Evolutionary conservation across 768 basidiomycete genomes (phyloP).

Genomic region (Lepiota brunneoincarnata): DNA sequence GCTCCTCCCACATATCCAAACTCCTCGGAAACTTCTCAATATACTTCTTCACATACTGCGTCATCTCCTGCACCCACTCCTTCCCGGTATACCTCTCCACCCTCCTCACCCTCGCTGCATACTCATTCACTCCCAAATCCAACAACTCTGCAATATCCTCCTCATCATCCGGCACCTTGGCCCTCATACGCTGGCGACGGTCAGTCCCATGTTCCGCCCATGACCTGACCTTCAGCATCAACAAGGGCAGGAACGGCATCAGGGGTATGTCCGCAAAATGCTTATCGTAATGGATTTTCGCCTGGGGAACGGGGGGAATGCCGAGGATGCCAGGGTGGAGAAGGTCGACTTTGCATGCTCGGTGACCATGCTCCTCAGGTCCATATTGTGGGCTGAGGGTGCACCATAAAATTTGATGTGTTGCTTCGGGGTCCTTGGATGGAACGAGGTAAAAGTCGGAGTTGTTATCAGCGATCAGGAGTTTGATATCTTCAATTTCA

Average conservation of each 20-base stretch:
- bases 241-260: conserved; percentile 33
- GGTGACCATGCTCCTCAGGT: conserved; percentile 11
- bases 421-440: conserved; percentile 33
- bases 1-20: conserved; percentile 16
- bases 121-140: conserved; percentile 28
- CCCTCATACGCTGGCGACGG: conserved; percentile 25
- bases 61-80: conserved; percentile 25
- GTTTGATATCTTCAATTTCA: conserved; percentile 38
- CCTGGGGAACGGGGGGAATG: conserved; percentile 26
- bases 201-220: conserved; percentile 39
- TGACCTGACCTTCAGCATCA: conserved; percentile 39
- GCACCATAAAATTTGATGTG: conserved; percentile 43
- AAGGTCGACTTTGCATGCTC: conserved; percentile 34
- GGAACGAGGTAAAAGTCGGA: conserved; percentile 34
- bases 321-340: conserved; percentile 31
- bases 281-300: conserved; percentile 16
- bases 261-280: conserved; percentile 29
- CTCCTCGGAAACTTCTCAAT: conserved; percentile 18
- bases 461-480: conserved; percentile 26
- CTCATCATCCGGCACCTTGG: conserved; percentile 38
- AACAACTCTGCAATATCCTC: conserved; percentile 41
- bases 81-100: conserved; percentile 26
- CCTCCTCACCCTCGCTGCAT: conserved; percentile 17
- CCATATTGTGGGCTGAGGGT: conserved; percentile 13
- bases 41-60: conserved; percentile 22